A percentile compares a stretch with the other conserved stretches of the same genome.
phyloP scores from a whole-genome alignment of 441 rosid species.

The Erysimum pusillum region DNA sequence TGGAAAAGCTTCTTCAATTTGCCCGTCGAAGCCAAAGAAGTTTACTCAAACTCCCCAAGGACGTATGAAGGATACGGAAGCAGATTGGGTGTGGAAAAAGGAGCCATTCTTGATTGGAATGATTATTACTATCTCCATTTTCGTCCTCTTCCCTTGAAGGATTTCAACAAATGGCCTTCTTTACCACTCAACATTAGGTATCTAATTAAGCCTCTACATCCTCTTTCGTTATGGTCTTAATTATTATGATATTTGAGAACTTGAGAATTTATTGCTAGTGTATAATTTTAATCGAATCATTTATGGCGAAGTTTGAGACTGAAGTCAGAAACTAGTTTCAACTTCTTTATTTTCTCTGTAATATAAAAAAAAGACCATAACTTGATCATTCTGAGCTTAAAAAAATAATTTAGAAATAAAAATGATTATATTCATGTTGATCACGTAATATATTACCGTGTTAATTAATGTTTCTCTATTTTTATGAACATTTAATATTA shows the following conservation, averaged over 20 bases:
- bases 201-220: slow-evolving; percentile 8
- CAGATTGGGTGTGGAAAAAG: slow-evolving; percentile 76
- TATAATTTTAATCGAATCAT: background rate
- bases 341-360: background rate
- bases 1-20: slow-evolving; percentile 73
- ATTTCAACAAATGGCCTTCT: slow-evolving; percentile 77
- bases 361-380: background rate
- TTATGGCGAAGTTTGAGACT: slow-evolving; percentile 20
- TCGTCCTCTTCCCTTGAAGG: slow-evolving; percentile 63
- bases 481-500: background rate
- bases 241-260: background rate
- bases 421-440: slow-evolving; percentile 1
- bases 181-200: slow-evolving; percentile 65
- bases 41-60: slow-evolving; percentile 68
- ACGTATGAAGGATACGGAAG: slow-evolving; percentile 94
- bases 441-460: background rate
- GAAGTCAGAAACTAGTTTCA: slow-evolving; percentile 3
- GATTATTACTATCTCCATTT: slow-evolving; percentile 82
- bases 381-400: background rate
- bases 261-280: background rate
- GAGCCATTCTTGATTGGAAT: slow-evolving; percentile 89
- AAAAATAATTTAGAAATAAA: background rate
- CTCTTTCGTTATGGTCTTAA: background rate
- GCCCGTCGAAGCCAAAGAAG: slow-evolving; percentile 69
- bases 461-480: background rate